Evolutionary conservation across 352 stramenopile genomes (phyloP).

Genomic region (Pythium dissotocum): DNA sequence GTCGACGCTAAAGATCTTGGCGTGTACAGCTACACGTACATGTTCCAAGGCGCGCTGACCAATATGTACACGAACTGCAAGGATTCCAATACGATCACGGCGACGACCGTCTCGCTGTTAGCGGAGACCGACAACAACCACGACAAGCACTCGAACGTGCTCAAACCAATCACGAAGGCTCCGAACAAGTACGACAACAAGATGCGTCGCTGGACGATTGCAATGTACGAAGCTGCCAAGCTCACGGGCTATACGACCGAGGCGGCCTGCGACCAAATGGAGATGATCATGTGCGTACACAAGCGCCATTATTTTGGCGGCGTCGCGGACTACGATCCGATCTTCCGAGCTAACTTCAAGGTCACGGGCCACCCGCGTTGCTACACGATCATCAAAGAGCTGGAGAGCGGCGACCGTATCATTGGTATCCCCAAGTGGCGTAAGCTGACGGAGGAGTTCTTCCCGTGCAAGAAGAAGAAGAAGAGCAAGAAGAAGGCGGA

Average conservation of each 20-base stretch:
- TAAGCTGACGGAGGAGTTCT: conserved; percentile 21
- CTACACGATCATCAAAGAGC: conserved; percentile 41
- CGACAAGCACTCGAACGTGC: background rate
- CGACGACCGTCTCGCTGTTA: conserved; percentile 14
- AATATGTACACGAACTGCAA: conserved; percentile 58
- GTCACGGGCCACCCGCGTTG: conserved; percentile 50
- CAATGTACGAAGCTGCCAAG: conserved; percentile 44
- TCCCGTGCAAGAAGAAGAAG: conserved; percentile 14
- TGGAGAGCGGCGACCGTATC: conserved; percentile 36
- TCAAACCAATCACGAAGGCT: conserved; percentile 21
- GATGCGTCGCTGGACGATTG: conserved; percentile 47
- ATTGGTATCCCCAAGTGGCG: conserved; percentile 53
- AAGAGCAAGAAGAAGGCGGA: too few relatives aligned
- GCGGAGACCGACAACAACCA: background rate
- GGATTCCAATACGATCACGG: conserved; percentile 31
- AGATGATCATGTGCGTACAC: conserved; percentile 54
- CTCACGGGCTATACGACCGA: conserved; percentile 44
- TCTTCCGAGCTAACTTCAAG: conserved; percentile 48
- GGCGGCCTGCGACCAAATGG: conserved; percentile 47
- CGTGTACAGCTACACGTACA: conserved; percentile 65
- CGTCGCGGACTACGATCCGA: conserved; percentile 41
- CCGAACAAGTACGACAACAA: conserved; percentile 29
- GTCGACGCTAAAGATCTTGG: conserved; percentile 53
- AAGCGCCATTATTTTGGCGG: conserved; percentile 50
- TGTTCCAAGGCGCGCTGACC: conserved; percentile 39